A percentile compares a stretch with the other conserved stretches of the same genome.
Conservation (phyloP, 2,329 filamentous ascomycete genomes). For the Penicillium sp. region DNA sequence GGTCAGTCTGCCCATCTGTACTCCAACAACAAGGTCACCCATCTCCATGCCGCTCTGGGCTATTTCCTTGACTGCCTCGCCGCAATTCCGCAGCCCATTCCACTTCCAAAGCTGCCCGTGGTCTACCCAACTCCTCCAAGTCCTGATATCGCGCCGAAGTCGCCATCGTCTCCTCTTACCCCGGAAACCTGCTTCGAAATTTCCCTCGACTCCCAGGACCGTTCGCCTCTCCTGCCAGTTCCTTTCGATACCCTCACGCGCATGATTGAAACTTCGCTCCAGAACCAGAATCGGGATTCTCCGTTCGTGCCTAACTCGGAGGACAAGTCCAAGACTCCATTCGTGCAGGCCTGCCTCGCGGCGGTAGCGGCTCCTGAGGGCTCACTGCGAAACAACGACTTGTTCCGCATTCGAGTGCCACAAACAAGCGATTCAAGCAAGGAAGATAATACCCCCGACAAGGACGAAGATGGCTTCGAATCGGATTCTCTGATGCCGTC, state of each 20-base stretch:
- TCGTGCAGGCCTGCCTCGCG: conserved; percentile 8
- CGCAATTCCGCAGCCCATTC: conserved; percentile 25
- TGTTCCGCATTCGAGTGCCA: background rate
- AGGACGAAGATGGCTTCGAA: conserved; percentile 4
- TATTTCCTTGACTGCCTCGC: conserved; percentile 39
- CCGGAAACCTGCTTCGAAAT: conserved; percentile 5
- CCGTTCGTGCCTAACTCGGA: conserved; percentile 28
- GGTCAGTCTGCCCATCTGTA: conserved; percentile 50
- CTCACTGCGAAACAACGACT: background rate
- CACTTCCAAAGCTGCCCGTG: conserved; percentile 3
- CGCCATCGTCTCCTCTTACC: conserved; percentile 2
- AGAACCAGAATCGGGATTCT: conserved; percentile 19
- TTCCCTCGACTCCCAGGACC: conserved; percentile 12
- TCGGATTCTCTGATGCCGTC: conserved; percentile 23
- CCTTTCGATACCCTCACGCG: conserved; percentile 21
- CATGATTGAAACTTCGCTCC: conserved; percentile 27
- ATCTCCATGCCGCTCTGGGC: conserved; percentile 44
- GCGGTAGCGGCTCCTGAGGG: conserved; percentile 5
- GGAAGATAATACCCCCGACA: background rate
- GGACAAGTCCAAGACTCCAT: background rate
- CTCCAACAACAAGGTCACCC: conserved; percentile 46
- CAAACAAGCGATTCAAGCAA: background rate
- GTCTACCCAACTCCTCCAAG: background rate
- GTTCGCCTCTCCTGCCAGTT: conserved; percentile 9
- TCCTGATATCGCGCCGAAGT: background rate